These are phyloP conservation scores for Floccularia luteovirens DNA, from an alignment of 768 basidiomycete genomes.

Conservation along the genomic window DNA sequence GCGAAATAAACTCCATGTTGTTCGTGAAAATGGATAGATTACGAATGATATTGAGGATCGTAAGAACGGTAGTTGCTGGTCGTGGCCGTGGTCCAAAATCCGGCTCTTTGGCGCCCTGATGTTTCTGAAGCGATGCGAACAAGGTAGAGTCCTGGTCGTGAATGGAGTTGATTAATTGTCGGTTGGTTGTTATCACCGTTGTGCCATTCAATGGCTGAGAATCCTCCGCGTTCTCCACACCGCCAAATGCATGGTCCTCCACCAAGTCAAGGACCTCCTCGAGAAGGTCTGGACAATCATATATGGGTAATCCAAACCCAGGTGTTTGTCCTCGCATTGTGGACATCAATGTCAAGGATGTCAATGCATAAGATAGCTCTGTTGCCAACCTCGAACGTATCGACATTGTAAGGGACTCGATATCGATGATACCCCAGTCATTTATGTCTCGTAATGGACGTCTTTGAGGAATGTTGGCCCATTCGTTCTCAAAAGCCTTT, in stretches of 20 bases:
- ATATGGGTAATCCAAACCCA: slow-evolving; percentile 66
- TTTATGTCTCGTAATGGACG: slow-evolving; percentile 64
- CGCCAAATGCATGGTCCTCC: slow-evolving; percentile 71
- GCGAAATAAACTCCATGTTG: slow-evolving; percentile 61
- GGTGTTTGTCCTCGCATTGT: slow-evolving; percentile 65
- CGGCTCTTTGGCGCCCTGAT: slow-evolving; percentile 43
- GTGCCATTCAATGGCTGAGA: slow-evolving; percentile 18
- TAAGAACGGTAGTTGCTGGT: slow-evolving; percentile 59
- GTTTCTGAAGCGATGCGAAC: slow-evolving; percentile 47
- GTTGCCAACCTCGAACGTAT: slow-evolving; percentile 77
- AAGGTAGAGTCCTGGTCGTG: slow-evolving; percentile 50
- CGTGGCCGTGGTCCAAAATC: slow-evolving; percentile 54
- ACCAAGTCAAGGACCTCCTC: slow-evolving; percentile 84
- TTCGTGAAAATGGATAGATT: slow-evolving; percentile 76
- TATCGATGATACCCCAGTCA: slow-evolving; percentile 86
- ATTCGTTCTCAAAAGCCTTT: slow-evolving; percentile 55
- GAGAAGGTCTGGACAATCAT: slow-evolving; percentile 71
- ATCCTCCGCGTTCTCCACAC: slow-evolving; percentile 24
- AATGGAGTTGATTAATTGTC: slow-evolving; percentile 51
- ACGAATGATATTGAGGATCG: slow-evolving; percentile 73
- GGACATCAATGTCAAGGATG: slow-evolving; percentile 76
- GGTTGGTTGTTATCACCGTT: slow-evolving; percentile 49
- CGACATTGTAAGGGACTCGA: slow-evolving; percentile 91
- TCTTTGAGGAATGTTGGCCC: slow-evolving; percentile 36
- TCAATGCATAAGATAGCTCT: slow-evolving; percentile 87